These are phyloP conservation scores for Tephrocybe sp. DNA, from an alignment of 768 basidiomycete species.

Conservation along the genomic window DNA sequence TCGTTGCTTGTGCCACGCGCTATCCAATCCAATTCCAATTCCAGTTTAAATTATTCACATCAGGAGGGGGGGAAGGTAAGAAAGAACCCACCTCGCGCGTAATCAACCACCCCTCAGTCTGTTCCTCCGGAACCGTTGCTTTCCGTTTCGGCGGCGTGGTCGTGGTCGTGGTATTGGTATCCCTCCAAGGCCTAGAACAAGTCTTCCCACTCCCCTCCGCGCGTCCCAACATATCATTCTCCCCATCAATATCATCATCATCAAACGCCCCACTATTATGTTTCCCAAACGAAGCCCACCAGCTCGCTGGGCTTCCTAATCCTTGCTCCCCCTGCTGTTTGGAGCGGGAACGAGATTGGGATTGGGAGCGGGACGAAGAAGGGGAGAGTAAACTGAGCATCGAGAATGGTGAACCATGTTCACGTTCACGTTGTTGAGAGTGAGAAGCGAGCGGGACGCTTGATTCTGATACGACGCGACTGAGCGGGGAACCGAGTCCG, in stretches of 20 bases:
- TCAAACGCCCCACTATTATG: neutral
- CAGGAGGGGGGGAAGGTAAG: neutral
- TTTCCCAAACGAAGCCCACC: neutral
- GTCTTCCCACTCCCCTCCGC: neutral
- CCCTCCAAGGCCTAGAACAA: slow-evolving; percentile 25
- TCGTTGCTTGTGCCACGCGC: slow-evolving; percentile 36
- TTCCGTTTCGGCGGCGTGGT: slow-evolving; percentile 23
- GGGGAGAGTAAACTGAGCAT: neutral
- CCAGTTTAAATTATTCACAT: neutral
- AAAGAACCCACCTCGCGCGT: slow-evolving; percentile 30
- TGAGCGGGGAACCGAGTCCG: slow-evolving; percentile 12
- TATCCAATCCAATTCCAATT: slow-evolving; percentile 2
- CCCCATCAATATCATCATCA: neutral
- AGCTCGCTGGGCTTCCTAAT: neutral
- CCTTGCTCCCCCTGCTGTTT: neutral
- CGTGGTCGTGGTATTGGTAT: slow-evolving; percentile 7
- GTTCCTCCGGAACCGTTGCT: slow-evolving; percentile 33
- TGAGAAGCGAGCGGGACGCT: neutral
- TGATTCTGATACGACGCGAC: slow-evolving; percentile 14
- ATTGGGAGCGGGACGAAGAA: too few species aligned
- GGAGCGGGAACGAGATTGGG: neutral
- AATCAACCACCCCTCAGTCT: slow-evolving; percentile 34
- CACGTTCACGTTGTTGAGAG: neutral
- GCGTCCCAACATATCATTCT: too few species aligned
- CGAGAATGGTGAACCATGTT: too few species aligned